Evolutionary conservation across 345 rosid species (phyloP), one percentile per base, ranked within the genome.

Genomic region (Eutrema heterophyllum): DNA sequence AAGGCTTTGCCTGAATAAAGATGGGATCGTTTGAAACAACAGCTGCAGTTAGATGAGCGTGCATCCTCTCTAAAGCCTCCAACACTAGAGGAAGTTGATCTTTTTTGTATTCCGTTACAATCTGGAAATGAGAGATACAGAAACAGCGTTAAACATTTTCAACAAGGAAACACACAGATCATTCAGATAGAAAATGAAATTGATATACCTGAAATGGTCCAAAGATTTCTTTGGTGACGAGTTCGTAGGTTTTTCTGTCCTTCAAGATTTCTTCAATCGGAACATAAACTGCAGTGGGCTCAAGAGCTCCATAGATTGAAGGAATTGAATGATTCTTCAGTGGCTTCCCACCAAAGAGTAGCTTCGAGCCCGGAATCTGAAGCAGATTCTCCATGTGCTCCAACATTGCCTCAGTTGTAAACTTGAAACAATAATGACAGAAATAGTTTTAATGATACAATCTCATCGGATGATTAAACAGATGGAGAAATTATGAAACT

Each of bases 11-110:
- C 97, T 95, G 99, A 56, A 92, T 70, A 73, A 95, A 95, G 64
- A 87, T 80, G 44, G 82, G 90, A 80, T 95, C 93, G 9, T 95
- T 95, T 50, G 99, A 95, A 68, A 92, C 98, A 49, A 95, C 87
- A 4, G 99, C 99, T 14, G 98, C 99, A 0, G 99, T 95, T 77
- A 95, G 71, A 82, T 92, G 99, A 15, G 98, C 99, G 29, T 92
- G 93, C 98, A 95, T 95, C 78, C 84, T 86, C 80, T 92, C 99
- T 55, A 95, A 79, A 76, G 88, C 96, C 10, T 87, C 85, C 84
- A 95, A 76, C 61, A 92, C 93, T 84, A 92, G 60, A 7, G 89
- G 86, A 53, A 92, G 87, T 81, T 95, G 94, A 83, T 86, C 84
- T 38, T 84, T 80, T 79, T 87, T 87, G 68, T 92, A 95, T 73